Conservation (phyloP, 192 early-diverging fungal genomes). For the Umbelopsis sp. region DNA sequence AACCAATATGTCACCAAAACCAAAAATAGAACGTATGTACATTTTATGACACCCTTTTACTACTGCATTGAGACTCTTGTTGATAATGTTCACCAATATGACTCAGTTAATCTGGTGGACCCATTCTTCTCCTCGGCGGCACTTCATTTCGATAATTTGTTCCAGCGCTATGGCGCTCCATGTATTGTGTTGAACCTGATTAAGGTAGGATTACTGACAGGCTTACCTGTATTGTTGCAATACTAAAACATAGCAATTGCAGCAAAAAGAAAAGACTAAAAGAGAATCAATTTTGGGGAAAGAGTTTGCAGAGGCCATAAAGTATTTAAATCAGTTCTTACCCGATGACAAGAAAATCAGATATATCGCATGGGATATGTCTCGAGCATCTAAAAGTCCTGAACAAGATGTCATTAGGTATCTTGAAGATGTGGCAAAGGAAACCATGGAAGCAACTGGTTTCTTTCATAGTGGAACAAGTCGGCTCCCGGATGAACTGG, state of each 20-base stretch:
- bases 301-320: constrained; percentile 81
- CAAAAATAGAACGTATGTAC: constrained; percentile 68
- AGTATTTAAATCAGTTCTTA: constrained; percentile 91
- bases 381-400: constrained; percentile 87
- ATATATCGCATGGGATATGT: constrained; percentile 99
- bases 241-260: neutral
- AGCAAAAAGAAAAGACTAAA: constrained; percentile 85
- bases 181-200: constrained; percentile 95
- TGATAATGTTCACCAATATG: neutral
- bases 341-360: constrained; percentile 77
- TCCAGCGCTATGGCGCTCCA: constrained; percentile 88
- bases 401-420: constrained; percentile 89
- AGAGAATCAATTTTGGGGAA: constrained; percentile 86
- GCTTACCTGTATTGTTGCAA: neutral
- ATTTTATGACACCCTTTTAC: neutral
- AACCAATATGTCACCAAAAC: constrained; percentile 92
- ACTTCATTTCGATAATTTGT: constrained; percentile 92
- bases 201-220: constrained; percentile 54
- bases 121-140: constrained; percentile 93
- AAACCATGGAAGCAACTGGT: constrained; percentile 82
- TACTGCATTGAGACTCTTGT: neutral
- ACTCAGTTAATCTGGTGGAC: constrained; percentile 79
- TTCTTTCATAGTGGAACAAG: constrained; percentile 92
- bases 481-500: constrained; percentile 40
- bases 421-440: constrained; percentile 87